Conservation (phyloP, 331 rosid species). For the Telfairia occidentalis region DNA sequence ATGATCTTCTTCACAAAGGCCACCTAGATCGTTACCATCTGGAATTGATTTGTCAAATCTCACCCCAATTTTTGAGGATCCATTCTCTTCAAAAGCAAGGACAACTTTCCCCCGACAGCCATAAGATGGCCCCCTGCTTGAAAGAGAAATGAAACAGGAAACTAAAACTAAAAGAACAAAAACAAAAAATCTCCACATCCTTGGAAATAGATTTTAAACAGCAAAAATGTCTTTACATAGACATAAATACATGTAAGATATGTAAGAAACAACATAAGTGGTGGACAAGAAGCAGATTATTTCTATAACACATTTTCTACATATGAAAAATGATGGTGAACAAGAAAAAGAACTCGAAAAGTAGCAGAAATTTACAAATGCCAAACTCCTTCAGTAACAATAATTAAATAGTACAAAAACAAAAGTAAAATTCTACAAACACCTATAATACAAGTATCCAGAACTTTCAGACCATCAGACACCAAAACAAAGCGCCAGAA, state of each 20-base stretch:
- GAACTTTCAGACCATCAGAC: neutral
- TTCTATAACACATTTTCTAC: neutral
- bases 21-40: conserved; percentile 94
- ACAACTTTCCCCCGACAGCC: conserved; percentile 79
- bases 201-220: neutral
- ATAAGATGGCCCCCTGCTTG: conserved; percentile 73
- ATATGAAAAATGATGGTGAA: neutral
- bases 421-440: neutral
- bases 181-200: neutral
- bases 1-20: conserved; percentile 73
- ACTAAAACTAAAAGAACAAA: neutral
- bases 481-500: neutral
- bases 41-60: conserved; percentile 82
- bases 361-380: neutral
- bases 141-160: conserved; percentile 12
- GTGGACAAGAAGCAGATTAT: neutral
- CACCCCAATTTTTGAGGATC: conserved; percentile 82
- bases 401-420: neutral
- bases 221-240: neutral
- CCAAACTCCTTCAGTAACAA: neutral
- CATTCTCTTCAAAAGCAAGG: conserved; percentile 82
- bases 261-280: neutral
- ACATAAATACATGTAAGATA: neutral
- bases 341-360: neutral
- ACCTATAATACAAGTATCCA: neutral